Base-by-base conservation (phyloP, 192 early-diverging fungal genomes). In the Gigaspora rosea region DNA sequence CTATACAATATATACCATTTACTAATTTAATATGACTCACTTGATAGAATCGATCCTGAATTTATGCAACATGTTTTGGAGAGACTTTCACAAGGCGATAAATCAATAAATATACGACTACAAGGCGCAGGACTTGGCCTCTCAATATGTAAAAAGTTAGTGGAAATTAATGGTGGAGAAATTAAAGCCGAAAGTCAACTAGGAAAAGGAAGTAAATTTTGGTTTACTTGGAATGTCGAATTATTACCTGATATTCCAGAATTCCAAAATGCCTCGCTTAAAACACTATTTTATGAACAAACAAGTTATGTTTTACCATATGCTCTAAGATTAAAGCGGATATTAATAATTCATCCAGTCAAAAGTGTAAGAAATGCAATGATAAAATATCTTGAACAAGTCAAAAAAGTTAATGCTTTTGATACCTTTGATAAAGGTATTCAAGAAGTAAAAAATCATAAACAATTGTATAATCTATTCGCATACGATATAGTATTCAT, bases 71-170 rank as follows among this genome's bases (percentile, higher is more conserved):
- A 89, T 69, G 86, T 93, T 51, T 94, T 92, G 69, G 86, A 91
- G 51, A 88, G 88, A 47, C 94, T 92, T 81, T 77, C 86, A 9
- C 93, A 93, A 79, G 89, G 87, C 9, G 91, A 93, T 18, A 85
- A 86, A 11, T 86, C 90, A n/a, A 91, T 89, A 46, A 91, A 88
- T 8, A 85, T 90, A 63, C 86, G 87, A 71, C 94, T 90, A 75
- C 91, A 91, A 32, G 92, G 93, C 32, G 91, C 91, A 8, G 93
- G 94, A 2, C 84, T 95, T 18, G 93, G 93, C 0, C 84, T 95
- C 36, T 88, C 87, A 46, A 95, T 95, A 58, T 91, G 88, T 56
- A 90, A 91, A 78, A 85, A 89, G 50, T 81, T 95, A 8, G 88
- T 90, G n/a, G 84, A 88, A 80, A 85, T 93, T 76, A 86, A 91